Evolutionary conservation across 2,329 filamentous ascomycete species (phyloP).

Genomic region (Eutypa lata): DNA sequence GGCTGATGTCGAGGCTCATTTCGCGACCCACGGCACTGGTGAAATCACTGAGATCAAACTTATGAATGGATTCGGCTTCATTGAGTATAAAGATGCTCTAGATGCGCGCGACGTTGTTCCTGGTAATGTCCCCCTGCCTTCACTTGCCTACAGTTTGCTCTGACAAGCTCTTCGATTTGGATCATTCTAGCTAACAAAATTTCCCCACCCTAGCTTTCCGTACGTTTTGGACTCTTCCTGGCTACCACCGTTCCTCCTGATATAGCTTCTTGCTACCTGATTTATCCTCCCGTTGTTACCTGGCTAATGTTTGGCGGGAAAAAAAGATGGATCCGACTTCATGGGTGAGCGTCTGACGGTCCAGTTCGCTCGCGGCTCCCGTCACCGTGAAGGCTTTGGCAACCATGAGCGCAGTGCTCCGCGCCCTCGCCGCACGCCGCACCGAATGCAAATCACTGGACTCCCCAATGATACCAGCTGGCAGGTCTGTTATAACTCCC

Average conservation of each 20-base stretch:
- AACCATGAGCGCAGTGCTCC: constrained; percentile 56
- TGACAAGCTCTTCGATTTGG: constrained; percentile 2
- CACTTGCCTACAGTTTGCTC: neutral
- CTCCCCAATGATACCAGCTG: constrained; percentile 98
- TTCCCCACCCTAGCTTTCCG: constrained; percentile 51
- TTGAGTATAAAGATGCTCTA: constrained; percentile 98
- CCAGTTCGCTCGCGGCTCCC: constrained; percentile 90
- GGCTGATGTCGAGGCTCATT: constrained; percentile 93
- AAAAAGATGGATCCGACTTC: constrained; percentile 89
- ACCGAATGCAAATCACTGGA: constrained; percentile 96
- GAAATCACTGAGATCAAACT: constrained; percentile 99
- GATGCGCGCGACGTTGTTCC: constrained; percentile 98
- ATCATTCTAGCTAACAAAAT: constrained; percentile 20
- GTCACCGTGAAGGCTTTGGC: constrained; percentile 48
- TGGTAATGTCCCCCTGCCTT: constrained; percentile 58
- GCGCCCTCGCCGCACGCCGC: constrained; percentile 88
- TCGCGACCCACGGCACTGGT: constrained; percentile 91
- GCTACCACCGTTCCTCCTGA: constrained; percentile 28
- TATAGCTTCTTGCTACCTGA: constrained; percentile 6
- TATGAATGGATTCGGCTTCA: constrained; percentile 99
- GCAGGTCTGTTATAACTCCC: constrained; percentile 87
- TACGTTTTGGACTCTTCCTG: constrained; percentile 44
- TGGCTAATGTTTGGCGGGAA: constrained; percentile 36
- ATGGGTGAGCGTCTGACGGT: constrained; percentile 97
- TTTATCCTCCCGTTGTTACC: constrained; percentile 20